A percentile compares a stretch with the other conserved stretches of the same genome.
Evolutionary conservation across 805 yeast species (phyloP).

Genomic region (Candida pseudoglaebosa): DNA sequence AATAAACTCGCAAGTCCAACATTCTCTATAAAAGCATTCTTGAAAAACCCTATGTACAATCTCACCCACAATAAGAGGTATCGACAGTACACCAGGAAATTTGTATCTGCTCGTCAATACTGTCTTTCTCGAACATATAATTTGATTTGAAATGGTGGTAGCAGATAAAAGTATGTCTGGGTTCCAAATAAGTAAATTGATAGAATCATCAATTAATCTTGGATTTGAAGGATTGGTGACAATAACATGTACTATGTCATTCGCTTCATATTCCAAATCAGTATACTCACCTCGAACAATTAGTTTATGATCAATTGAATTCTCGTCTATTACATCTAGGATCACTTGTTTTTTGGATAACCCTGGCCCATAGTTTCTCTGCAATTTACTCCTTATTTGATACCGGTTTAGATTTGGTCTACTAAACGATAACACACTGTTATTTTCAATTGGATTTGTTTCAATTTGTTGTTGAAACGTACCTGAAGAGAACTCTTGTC

Average conservation of each 20-base stretch:
- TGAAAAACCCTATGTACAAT: conserved; percentile 79
- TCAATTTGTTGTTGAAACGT: not conserved
- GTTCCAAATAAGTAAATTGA: conserved; percentile 67
- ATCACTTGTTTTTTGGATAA: conserved; percentile 45
- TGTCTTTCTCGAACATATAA: conserved; percentile 69
- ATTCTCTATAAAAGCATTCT: conserved; percentile 39
- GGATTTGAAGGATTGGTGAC: conserved; percentile 39
- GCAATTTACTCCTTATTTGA: conserved; percentile 35
- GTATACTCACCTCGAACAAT: conserved; percentile 63
- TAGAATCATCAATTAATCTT: conserved; percentile 49
- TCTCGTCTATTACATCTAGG: conserved; percentile 45
- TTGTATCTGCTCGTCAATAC: conserved; percentile 54
- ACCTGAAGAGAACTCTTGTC: not conserved
- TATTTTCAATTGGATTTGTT: conserved; percentile 3
- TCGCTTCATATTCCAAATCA: conserved; percentile 41
- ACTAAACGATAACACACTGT: conserved; percentile 32
- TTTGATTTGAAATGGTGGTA: conserved; percentile 73
- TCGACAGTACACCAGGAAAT: conserved; percentile 59
- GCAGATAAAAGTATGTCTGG: conserved; percentile 84
- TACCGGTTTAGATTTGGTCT: conserved; percentile 47
- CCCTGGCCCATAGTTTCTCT: conserved; percentile 26
- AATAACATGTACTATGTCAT: conserved; percentile 62
- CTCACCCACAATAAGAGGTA: conserved; percentile 75
- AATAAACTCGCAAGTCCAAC: conserved; percentile 38
- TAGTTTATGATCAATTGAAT: conserved; percentile 33